Percentiles rank a stretch among this genome's conserved stretches.
Conservation (phyloP, 306 rosid genomes). For the Morella rubra region DNA sequence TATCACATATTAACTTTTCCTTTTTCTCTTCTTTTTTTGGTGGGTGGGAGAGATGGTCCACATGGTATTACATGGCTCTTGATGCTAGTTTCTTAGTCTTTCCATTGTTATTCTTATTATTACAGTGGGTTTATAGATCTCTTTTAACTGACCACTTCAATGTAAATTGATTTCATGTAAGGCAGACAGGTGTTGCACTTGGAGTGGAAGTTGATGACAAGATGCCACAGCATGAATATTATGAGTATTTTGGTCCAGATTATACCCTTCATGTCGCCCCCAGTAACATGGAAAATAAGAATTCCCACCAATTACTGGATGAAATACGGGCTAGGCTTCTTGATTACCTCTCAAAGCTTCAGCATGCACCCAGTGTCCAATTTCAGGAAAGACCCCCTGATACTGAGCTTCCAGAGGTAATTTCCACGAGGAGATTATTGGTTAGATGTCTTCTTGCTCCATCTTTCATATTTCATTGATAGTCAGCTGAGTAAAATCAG, state of each 20-base stretch:
- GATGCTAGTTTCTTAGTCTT: background rate
- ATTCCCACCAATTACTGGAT: conserved; percentile 64
- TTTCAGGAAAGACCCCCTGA: conserved; percentile 88
- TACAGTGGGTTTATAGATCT: background rate
- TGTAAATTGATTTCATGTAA: conserved; percentile 35
- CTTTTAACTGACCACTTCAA: conserved; percentile 7
- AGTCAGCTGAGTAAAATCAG: background rate
- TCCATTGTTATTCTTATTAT: background rate
- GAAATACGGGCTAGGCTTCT: conserved; percentile 72
- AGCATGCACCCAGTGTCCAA: conserved; percentile 86
- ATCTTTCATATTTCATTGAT: conserved; percentile 4
- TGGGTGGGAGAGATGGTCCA: background rate
- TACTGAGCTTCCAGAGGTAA: conserved; percentile 74
- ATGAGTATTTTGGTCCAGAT: conserved; percentile 91
- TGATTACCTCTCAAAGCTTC: conserved; percentile 76
- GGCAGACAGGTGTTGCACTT: conserved; percentile 91
- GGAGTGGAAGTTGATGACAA: conserved; percentile 90
- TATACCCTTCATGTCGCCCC: conserved; percentile 94
- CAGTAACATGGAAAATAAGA: conserved; percentile 93
- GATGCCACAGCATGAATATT: conserved; percentile 90
- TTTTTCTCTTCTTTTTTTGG: background rate
- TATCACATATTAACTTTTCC: background rate
- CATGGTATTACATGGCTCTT: background rate
- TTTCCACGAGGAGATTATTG: conserved; percentile 6
- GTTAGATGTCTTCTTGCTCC: background rate